Conservation (phyloP, 805 yeast genomes). For the Candida loeiensis region DNA sequence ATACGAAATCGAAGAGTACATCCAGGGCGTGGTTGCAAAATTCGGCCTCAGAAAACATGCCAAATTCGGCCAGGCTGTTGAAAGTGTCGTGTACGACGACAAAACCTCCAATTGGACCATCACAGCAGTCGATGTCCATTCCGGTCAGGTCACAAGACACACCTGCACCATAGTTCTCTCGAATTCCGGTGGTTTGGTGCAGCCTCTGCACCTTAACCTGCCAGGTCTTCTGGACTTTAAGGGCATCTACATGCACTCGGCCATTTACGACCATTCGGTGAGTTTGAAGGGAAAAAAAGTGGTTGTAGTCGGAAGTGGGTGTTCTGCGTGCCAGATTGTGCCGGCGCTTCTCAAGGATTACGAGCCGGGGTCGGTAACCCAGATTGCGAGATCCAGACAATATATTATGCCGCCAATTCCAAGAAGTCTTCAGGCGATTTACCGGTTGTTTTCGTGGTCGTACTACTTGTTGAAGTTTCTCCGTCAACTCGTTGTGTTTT, state of each 20-base stretch:
- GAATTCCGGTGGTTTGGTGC: conserved; percentile 37
- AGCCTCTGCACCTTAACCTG: conserved; percentile 27
- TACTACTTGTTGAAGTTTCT: conserved; percentile 27
- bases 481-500: conserved; percentile 24
- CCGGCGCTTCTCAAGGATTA: conserved; percentile 32
- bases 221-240: conserved; percentile 34
- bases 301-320: conserved; percentile 41
- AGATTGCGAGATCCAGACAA: conserved; percentile 35
- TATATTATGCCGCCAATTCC: conserved; percentile 40
- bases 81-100: conserved; percentile 21
- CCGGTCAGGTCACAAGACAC: conserved; percentile 32
- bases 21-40: conserved; percentile 28
- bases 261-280: conserved; percentile 34
- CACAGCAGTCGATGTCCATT: conserved; percentile 20
- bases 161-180: conserved; percentile 23
- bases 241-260: conserved; percentile 41
- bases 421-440: conserved; percentile 15
- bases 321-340: conserved; percentile 40
- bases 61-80: conserved; percentile 22
- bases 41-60: conserved; percentile 22
- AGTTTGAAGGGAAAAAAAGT: conserved; percentile 33
- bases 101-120: conserved; percentile 27
- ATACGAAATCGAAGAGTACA: conserved; percentile 40
- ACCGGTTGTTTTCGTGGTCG: conserved; percentile 22
- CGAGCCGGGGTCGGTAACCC: conserved; percentile 26